Percentiles rank a stretch among this genome's conserved stretches.
These are phyloP conservation scores for Alternaria viburni DNA, from an alignment of 2,329 filamentous ascomycete species.

Conservation along the genomic window DNA sequence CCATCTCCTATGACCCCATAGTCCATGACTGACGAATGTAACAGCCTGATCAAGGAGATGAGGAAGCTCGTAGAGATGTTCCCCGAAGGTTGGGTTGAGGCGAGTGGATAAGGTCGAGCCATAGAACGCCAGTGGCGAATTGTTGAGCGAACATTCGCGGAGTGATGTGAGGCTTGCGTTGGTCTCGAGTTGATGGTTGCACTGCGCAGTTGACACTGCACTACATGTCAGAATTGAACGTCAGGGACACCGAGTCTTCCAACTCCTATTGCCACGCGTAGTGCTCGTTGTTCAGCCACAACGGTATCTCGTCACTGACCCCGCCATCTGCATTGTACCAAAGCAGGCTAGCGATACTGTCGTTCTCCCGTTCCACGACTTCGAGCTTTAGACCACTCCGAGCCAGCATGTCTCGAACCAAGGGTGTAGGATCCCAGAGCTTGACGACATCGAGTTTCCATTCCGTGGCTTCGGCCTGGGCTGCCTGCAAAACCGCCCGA, in stretches of 20 bases:
- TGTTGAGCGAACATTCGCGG: too few species aligned
- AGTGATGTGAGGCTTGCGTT: too few species aligned
- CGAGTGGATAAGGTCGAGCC: too few species aligned
- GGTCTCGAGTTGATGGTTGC: too few species aligned
- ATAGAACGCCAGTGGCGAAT: too few species aligned
- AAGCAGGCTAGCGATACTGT: background rate
- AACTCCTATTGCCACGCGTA: constrained; percentile 38
- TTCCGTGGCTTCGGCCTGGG: constrained; percentile 69
- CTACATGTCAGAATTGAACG: background rate
- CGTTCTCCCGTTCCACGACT: background rate
- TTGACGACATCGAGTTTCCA: constrained; percentile 73
- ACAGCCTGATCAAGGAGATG: too few species aligned
- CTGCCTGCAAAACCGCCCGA: constrained; percentile 66
- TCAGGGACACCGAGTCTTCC: background rate
- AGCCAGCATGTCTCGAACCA: constrained; percentile 25
- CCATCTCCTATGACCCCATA: too few species aligned
- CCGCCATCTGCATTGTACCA: constrained; percentile 11
- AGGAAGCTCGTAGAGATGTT: too few species aligned
- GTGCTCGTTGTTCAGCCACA: constrained; percentile 44
- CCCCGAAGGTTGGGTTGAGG: too few species aligned
- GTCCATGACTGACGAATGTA: too few species aligned
- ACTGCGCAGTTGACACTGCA: too few species aligned
- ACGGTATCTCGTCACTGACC: constrained; percentile 2
- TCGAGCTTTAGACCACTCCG: background rate
- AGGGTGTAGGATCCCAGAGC: constrained; percentile 78